Conservation (phyloP, 1,139 yeast genomes). For the Taphrina pruni region DNA sequence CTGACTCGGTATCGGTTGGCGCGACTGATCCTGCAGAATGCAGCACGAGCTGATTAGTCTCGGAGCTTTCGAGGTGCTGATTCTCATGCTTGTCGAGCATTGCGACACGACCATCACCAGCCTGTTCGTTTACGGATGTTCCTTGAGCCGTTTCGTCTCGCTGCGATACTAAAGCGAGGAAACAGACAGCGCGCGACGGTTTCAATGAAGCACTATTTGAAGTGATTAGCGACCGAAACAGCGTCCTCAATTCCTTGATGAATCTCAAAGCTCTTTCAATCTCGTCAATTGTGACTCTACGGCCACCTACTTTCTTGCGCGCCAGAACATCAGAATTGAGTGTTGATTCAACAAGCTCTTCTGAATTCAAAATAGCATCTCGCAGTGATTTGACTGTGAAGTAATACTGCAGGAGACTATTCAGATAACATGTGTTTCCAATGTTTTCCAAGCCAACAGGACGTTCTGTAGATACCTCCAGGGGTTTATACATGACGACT, state of each 20-base stretch:
- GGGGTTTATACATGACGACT: constrained; percentile 29
- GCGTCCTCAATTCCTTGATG: constrained; percentile 68
- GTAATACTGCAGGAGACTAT: constrained; percentile 85
- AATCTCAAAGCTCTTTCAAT: constrained; percentile 82
- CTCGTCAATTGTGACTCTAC: constrained; percentile 74
- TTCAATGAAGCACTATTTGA: constrained; percentile 69
- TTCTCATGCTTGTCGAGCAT: constrained; percentile 3
- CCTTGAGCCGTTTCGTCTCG: constrained; percentile 44
- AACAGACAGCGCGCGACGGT: constrained; percentile 85
- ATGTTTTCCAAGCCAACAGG: constrained; percentile 87
- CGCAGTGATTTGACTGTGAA: constrained; percentile 84
- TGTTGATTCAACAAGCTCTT: constrained; percentile 50
- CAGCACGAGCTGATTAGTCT: constrained; percentile 9
- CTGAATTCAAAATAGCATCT: constrained; percentile 65
- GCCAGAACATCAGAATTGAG: constrained; percentile 47
- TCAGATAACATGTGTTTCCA: constrained; percentile 90
- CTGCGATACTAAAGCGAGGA: constrained; percentile 67
- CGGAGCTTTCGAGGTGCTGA: not conserved
- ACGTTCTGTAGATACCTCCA: constrained; percentile 53
- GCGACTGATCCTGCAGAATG: not conserved
- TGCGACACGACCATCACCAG: not conserved
- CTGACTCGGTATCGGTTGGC: not conserved
- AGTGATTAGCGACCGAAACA: constrained; percentile 73
- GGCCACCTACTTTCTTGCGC: constrained; percentile 75
- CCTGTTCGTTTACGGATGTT: not conserved